A percentile compares a stretch with the other conserved stretches of the same genome.
Evolutionary conservation across 2,329 filamentous ascomycete species (phyloP).

Genomic region (Cordyceps cateniannulata): DNA sequence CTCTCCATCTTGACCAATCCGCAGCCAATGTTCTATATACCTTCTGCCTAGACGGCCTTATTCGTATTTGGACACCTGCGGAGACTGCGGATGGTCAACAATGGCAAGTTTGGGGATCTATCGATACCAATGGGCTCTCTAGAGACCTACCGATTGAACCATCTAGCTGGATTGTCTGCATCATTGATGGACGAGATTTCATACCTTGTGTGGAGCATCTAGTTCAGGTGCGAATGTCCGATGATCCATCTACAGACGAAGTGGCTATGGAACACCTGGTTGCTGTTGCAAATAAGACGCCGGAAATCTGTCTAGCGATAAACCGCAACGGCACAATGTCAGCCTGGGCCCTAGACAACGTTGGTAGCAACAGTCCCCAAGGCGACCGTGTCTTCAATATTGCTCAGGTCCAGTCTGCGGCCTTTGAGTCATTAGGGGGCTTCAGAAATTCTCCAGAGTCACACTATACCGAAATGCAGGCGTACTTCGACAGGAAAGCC

Average conservation of each 20-base stretch:
- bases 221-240: constrained; percentile 52
- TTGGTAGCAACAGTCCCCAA: constrained; percentile 62
- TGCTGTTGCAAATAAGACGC: constrained; percentile 74
- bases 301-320: constrained; percentile 81
- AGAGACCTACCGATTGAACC: constrained; percentile 30
- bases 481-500: constrained; percentile 60
- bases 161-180: constrained; percentile 49
- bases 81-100: constrained; percentile 66
- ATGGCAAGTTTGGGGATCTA: constrained; percentile 71
- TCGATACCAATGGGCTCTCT: constrained; percentile 70
- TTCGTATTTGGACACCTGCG: constrained; percentile 77
- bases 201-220: constrained; percentile 69
- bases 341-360: constrained; percentile 86
- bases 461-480: constrained; percentile 60
- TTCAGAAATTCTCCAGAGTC: constrained; percentile 20
- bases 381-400: constrained; percentile 76
- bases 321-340: constrained; percentile 83
- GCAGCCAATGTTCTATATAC: constrained; percentile 88
- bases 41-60: constrained; percentile 69
- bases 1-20: constrained; percentile 68
- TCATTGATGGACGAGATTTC: constrained; percentile 78
- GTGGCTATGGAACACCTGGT: constrained; percentile 78
- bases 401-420: constrained; percentile 61
- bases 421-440: constrained; percentile 41
- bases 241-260: constrained; percentile 54